A percentile compares a stretch with the other conserved stretches of the same genome.
These are phyloP conservation scores for Trypanosoma mega DNA, from an alignment of 208 protist species.

Conservation along the genomic window DNA sequence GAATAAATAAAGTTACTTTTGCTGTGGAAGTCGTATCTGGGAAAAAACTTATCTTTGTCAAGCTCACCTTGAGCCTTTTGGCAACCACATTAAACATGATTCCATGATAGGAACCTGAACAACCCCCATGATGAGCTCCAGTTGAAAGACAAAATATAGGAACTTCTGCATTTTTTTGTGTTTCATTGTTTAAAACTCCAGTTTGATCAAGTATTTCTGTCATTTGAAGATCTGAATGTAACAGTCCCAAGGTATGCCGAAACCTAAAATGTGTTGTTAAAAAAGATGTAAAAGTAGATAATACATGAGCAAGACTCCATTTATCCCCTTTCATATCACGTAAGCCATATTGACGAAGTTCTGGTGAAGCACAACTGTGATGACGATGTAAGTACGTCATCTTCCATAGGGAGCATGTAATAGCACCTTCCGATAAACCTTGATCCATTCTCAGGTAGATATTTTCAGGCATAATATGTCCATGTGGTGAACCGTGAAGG, in stretches of 20 bases:
- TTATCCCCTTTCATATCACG: constrained; percentile 52
- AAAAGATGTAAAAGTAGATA: constrained; percentile 29
- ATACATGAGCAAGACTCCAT: constrained; percentile 56
- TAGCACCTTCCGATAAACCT: constrained; percentile 22
- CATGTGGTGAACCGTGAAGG: constrained; percentile 68
- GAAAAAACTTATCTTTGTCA: constrained; percentile 77
- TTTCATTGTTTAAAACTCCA: constrained; percentile 48
- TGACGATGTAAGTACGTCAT: constrained; percentile 36
- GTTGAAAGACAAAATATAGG: constrained; percentile 59
- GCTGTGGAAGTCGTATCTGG: constrained; percentile 68
- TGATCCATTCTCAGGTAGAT: constrained; percentile 61
- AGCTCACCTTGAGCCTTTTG: constrained; percentile 57
- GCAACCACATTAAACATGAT: constrained; percentile 92
- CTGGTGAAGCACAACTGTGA: constrained; percentile 45
- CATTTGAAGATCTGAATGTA: constrained; percentile 41
- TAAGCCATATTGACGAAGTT: constrained; percentile 36
- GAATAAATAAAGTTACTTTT: constrained; percentile 67
- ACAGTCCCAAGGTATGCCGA: constrained; percentile 23
- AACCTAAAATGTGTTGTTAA: constrained; percentile 30
- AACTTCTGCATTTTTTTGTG: constrained; percentile 41
- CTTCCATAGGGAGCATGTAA: constrained; percentile 66
- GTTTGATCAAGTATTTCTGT: constrained; percentile 51
- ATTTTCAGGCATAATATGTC: constrained; percentile 69
- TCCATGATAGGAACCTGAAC: constrained; percentile 78
- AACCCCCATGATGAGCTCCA: constrained; percentile 35